Percentiles rank a stretch among this genome's conserved stretches.
These are phyloP conservation scores for Fusarium fujikuroi DNA, from an alignment of 2,329 filamentous ascomycete genomes.

Conservation along the genomic window DNA sequence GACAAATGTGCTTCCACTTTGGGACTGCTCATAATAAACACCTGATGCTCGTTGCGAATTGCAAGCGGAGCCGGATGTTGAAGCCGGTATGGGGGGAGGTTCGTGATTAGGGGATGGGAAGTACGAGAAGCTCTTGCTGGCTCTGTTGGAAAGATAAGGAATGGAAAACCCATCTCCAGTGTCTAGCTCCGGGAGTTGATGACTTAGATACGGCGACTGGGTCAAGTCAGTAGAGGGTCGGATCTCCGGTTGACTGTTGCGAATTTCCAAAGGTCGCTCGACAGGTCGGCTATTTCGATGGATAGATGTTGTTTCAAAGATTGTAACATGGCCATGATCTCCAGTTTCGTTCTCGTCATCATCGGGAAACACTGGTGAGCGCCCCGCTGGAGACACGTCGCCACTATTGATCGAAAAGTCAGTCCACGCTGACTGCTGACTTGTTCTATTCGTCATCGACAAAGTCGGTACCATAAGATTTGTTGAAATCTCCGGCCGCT, in stretches of 20 bases:
- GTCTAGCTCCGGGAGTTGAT: conserved; percentile 62
- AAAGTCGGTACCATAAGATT: conserved; percentile 60
- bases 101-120: conserved; percentile 60
- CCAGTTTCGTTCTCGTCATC: conserved; percentile 43
- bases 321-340: conserved; percentile 48
- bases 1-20: conserved; percentile 54
- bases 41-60: conserved; percentile 57
- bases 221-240: conserved; percentile 43
- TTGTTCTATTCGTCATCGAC: conserved; percentile 59
- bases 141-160: conserved; percentile 55
- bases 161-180: conserved; percentile 62
- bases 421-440: conserved; percentile 69
- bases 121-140: conserved; percentile 45
- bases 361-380: conserved; percentile 46
- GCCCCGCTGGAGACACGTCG: conserved; percentile 50
- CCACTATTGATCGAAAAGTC: conserved; percentile 67
- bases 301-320: conserved; percentile 47
- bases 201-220: conserved; percentile 45
- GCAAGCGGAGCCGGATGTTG: conserved; percentile 49
- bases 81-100: conserved; percentile 60
- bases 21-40: conserved; percentile 53
- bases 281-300: conserved; percentile 40
- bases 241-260: conserved; percentile 35
- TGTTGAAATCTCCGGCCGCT: conserved; percentile 53
- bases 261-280: conserved; percentile 35